Conservation (phyloP, 2,329 filamentous ascomycete genomes). For the Fusarium sublunatum region DNA sequence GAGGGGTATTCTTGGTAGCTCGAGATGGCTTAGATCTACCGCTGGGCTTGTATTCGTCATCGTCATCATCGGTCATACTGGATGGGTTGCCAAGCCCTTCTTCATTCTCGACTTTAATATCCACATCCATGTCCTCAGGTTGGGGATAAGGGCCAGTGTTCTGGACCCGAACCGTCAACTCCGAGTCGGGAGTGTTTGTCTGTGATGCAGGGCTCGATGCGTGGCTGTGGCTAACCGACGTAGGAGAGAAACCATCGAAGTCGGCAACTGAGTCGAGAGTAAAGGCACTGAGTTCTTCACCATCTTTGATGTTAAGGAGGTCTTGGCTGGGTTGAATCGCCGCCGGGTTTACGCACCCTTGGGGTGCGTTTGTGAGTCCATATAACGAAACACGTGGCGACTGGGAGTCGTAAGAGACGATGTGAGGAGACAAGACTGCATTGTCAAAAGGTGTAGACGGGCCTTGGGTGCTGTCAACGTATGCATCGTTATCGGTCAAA, state of each 20-base stretch:
- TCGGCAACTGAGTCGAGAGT: conserved; percentile 8
- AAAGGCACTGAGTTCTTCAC: conserved; percentile 3
- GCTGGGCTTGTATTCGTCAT: conserved; percentile 15
- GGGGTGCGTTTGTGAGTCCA: conserved; percentile 21
- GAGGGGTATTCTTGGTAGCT: conserved; percentile 12
- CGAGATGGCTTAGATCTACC: conserved; percentile 7
- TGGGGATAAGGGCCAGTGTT: conserved; percentile 22
- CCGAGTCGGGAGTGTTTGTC: background rate
- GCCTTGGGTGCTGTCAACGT: conserved; percentile 26
- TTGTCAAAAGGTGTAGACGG: conserved; percentile 37
- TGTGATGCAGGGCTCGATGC: background rate
- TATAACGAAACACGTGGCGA: conserved; percentile 25
- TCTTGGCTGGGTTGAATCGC: conserved; percentile 27
- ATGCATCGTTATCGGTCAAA: conserved; percentile 31
- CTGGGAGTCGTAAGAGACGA: conserved; percentile 15
- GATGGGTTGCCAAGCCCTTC: background rate
- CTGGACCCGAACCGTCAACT: conserved; percentile 4
- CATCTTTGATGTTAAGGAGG: background rate
- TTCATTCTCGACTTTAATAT: conserved; percentile 7
- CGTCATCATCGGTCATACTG: background rate
- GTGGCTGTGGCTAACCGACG: background rate
- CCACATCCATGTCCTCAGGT: conserved; percentile 12
- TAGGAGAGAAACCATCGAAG: conserved; percentile 8
- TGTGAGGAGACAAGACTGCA: conserved; percentile 21
- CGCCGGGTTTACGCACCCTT: conserved; percentile 33